A percentile compares a stretch with the other conserved stretches of the same genome.
Conservation (phyloP, 164 flowering plant species). For the Santalum album region DNA sequence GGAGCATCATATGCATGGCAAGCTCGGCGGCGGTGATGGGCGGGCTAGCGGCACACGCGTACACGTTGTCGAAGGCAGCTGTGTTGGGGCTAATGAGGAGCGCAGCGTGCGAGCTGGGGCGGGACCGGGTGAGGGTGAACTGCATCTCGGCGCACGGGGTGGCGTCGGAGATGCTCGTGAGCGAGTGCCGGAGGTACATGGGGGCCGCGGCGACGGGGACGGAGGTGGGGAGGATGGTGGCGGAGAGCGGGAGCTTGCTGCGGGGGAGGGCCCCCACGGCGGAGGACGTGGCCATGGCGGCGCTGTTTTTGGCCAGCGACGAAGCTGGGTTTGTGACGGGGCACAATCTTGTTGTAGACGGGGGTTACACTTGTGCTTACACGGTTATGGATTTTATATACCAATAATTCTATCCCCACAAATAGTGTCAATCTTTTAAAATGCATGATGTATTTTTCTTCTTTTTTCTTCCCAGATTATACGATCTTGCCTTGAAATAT, state of each 20-base stretch:
- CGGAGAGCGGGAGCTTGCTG: conserved; percentile 45
- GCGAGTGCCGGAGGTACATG: conserved; percentile 21
- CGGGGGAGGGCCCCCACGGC: conserved; percentile 39
- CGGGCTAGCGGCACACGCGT: conserved; percentile 60
- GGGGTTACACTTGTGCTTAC: conserved; percentile 58
- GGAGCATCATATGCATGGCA: conserved; percentile 61
- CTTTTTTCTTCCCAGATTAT: too few relatives aligned
- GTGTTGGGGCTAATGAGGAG: conserved; percentile 54
- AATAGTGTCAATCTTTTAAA: too few relatives aligned
- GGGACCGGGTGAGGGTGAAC: conserved; percentile 70
- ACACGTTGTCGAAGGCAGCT: conserved; percentile 62
- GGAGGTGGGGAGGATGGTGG: conserved; percentile 36
- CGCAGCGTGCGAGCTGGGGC: conserved; percentile 67
- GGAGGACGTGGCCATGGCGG: conserved; percentile 61
- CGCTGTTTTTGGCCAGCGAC: conserved; percentile 60
- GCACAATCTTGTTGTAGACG: conserved; percentile 78
- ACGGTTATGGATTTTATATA: conserved; percentile 39
- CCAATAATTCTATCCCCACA: too few relatives aligned
- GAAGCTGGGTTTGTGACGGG: conserved; percentile 64
- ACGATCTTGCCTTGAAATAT: too few relatives aligned
- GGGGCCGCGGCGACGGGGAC: conserved; percentile 31
- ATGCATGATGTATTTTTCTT: too few relatives aligned
- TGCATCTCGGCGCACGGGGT: conserved; percentile 86
- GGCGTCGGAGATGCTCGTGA: conserved; percentile 61
- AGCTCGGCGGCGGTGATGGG: conserved; percentile 79